phyloP scores from a whole-genome alignment of 2,329 filamentous ascomycete species.

The Chaetomiaceae sp. region DNA sequence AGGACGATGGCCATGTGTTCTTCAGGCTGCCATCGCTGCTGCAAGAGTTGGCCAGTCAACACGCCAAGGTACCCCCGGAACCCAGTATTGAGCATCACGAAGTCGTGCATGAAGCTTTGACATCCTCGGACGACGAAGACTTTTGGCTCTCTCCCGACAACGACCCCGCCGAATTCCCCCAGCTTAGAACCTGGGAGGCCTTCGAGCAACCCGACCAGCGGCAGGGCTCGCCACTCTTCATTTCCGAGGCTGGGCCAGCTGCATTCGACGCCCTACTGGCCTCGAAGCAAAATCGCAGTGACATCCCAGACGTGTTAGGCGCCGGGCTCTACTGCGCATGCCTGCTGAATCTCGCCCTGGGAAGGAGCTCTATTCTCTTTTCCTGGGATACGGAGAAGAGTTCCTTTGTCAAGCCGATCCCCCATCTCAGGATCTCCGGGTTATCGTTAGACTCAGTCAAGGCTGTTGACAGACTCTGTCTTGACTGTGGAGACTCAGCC shows the following conservation, averaged over 20 bases:
- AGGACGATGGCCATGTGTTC: constrained; percentile 33
- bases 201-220: constrained; percentile 49
- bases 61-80: not conserved
- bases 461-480: constrained; percentile 44
- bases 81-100: constrained; percentile 1
- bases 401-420: constrained; percentile 48
- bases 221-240: constrained; percentile 43
- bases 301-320: constrained; percentile 41
- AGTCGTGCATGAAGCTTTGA: not conserved
- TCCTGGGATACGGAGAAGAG: constrained; percentile 50
- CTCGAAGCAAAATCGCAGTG: constrained; percentile 37
- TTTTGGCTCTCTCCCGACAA: constrained; percentile 46
- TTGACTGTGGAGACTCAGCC: constrained; percentile 45
- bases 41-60: constrained; percentile 10
- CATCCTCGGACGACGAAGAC: constrained; percentile 30
- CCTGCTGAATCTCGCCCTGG: constrained; percentile 63
- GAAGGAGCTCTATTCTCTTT: constrained; percentile 69
- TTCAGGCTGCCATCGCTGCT: constrained; percentile 40
- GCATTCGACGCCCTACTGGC: constrained; percentile 61
- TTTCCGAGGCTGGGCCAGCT: constrained; percentile 64
- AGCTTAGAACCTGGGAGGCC: constrained; percentile 64
- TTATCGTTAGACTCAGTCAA: constrained; percentile 49
- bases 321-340: constrained; percentile 49
- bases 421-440: constrained; percentile 50
- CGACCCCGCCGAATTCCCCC: constrained; percentile 30